Evolutionary conservation across 2,329 filamentous ascomycete genomes (phyloP).

Genomic region (Phyllachora maydis): DNA sequence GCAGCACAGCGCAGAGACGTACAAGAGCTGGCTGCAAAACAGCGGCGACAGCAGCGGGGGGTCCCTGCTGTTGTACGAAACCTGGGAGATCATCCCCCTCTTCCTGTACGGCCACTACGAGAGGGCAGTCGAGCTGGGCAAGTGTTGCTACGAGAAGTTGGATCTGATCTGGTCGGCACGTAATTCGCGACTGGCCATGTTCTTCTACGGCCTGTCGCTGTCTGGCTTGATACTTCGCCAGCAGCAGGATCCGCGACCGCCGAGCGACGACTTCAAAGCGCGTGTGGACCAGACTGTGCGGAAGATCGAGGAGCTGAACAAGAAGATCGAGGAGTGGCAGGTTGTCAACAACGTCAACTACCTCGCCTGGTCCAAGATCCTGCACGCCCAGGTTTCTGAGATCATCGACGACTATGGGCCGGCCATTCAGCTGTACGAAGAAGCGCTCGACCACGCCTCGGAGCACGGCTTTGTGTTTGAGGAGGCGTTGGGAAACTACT

Average conservation of each 20-base stretch:
- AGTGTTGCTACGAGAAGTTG: constrained; percentile 21
- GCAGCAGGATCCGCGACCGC: constrained; percentile 23
- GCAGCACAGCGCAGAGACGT: constrained; percentile 36
- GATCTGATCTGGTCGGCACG: constrained; percentile 36
- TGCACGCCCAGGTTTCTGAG: constrained; percentile 50
- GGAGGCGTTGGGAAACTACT: constrained; percentile 51
- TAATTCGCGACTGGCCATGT: constrained; percentile 31
- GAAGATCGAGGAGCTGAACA: constrained; percentile 31
- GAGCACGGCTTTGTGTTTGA: constrained; percentile 48
- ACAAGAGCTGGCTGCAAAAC: constrained; percentile 35
- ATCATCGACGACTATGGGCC: constrained; percentile 31
- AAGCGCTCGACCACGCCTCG: constrained; percentile 50
- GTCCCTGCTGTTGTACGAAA: constrained; percentile 47
- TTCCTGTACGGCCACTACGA: constrained; percentile 44
- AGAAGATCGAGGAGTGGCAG: constrained; percentile 43
- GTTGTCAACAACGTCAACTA: constrained; percentile 51
- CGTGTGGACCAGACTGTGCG: constrained; percentile 26
- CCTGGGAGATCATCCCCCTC: constrained; percentile 38
- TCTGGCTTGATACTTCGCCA: constrained; percentile 27
- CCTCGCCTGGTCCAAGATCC: constrained; percentile 42
- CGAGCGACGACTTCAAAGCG: constrained; percentile 15
- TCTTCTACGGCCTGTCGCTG: constrained; percentile 39
- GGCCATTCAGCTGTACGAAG: constrained; percentile 46
- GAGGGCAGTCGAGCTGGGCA: constrained; percentile 34
- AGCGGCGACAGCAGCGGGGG: constrained; percentile 38